Evolutionary conservation across 208 protist genomes (phyloP).

Genomic region (Trypanosoma avium): DNA sequence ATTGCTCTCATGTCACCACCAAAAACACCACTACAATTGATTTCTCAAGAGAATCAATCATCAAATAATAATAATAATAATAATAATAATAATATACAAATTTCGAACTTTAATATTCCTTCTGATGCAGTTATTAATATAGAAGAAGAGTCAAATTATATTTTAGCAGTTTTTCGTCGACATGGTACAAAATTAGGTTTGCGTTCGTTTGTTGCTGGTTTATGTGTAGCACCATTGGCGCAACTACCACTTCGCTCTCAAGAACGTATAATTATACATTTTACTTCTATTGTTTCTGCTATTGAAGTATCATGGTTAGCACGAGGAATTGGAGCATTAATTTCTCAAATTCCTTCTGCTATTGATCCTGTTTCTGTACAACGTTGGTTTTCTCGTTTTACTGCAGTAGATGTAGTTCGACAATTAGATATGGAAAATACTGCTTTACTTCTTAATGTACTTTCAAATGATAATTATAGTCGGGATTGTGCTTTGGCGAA

Average conservation of each 20-base stretch:
- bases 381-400: constrained; percentile 76
- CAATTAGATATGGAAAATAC: constrained; percentile 43
- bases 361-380: constrained; percentile 71
- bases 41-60: not conserved
- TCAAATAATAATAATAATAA: not conserved
- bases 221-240: constrained; percentile 45
- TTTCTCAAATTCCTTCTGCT: constrained; percentile 22
- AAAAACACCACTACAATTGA: too few relatives aligned
- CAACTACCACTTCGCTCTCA: constrained; percentile 47
- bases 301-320: constrained; percentile 50
- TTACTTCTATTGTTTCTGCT: constrained; percentile 55
- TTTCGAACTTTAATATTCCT: too few relatives aligned
- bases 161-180: constrained; percentile 51
- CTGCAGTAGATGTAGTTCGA: constrained; percentile 52
- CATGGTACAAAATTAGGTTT: constrained; percentile 45
- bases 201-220: constrained; percentile 64
- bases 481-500: constrained; percentile 31
- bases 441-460: constrained; percentile 43
- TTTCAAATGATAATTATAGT: constrained; percentile 35
- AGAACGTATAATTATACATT: constrained; percentile 57
- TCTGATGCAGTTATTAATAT: not conserved
- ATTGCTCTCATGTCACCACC: constrained; percentile 27
- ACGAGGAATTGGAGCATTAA: constrained; percentile 39
- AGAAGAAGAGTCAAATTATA: not conserved
- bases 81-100: not conserved